A percentile compares a stretch with the other conserved stretches of the same genome.
Evolutionary conservation across 495 filamentous ascomycete genomes (phyloP).

Genomic region (Penicillium paradoxum): DNA sequence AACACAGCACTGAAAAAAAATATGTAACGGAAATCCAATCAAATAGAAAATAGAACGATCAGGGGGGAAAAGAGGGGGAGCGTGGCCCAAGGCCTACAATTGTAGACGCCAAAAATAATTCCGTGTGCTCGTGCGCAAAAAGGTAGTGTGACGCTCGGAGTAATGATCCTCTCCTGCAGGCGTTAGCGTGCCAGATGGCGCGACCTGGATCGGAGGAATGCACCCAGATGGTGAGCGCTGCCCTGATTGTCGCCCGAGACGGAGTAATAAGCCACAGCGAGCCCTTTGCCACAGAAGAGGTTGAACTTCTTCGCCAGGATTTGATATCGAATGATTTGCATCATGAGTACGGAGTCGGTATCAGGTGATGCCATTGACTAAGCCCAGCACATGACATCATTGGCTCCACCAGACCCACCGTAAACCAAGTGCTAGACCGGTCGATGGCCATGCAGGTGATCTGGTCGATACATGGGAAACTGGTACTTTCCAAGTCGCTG

Average conservation of each 20-base stretch:
- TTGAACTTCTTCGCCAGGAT: no score
- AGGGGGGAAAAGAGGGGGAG: background rate
- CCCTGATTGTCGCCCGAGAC: no score
- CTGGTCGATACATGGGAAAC: background rate
- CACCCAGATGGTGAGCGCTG: no score
- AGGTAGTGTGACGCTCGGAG: slow-evolving; percentile 11
- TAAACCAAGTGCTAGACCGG: slow-evolving; percentile 4
- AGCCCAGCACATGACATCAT: slow-evolving; percentile 1
- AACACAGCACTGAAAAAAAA: no score
- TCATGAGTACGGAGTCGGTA: no score
- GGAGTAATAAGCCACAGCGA: background rate
- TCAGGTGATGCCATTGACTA: background rate
- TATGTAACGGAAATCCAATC: no score
- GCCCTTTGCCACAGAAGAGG: background rate
- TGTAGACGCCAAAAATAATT: slow-evolving; percentile 6
- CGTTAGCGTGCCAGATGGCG: slow-evolving; percentile 18
- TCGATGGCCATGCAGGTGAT: slow-evolving; percentile 10
- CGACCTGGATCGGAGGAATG: slow-evolving; percentile 19
- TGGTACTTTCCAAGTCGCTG: slow-evolving; percentile 2
- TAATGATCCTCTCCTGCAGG: slow-evolving; percentile 22
- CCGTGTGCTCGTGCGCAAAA: slow-evolving; percentile 4
- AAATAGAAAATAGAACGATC: no score
- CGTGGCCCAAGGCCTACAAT: no score
- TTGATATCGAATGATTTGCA: background rate
- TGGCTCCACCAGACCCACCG: background rate